Evolutionary conservation across 345 rosid species (phyloP).

Genomic region (Theobroma cacao): DNA sequence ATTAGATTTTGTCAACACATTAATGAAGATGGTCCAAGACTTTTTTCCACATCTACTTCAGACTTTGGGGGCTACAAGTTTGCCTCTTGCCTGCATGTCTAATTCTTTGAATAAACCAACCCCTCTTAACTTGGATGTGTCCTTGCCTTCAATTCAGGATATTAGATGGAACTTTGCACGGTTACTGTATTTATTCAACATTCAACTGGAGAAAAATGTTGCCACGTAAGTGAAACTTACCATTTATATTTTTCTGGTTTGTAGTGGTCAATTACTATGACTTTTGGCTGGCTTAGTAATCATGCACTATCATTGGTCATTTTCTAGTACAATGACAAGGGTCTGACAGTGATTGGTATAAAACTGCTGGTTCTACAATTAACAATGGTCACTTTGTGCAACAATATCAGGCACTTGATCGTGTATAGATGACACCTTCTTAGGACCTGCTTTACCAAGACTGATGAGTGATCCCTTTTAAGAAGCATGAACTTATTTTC

Average conservation of each 20-base stretch:
- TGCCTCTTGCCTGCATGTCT: constrained; percentile 76
- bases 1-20: constrained; percentile 22
- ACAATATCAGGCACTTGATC: background rate
- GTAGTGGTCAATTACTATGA: background rate
- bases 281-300: background rate
- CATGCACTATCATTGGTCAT: background rate
- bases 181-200: constrained; percentile 74
- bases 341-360: background rate
- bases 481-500: background rate
- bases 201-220: constrained; percentile 86
- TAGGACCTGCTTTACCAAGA: background rate
- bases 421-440: background rate
- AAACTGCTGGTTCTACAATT: background rate
- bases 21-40: constrained; percentile 37
- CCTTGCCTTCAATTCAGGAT: constrained; percentile 72
- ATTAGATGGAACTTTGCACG: constrained; percentile 71
- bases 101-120: constrained; percentile 72
- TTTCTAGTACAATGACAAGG: background rate
- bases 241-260: constrained; percentile 8
- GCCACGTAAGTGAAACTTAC: constrained; percentile 68
- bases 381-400: background rate
- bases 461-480: background rate
- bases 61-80: constrained; percentile 34
- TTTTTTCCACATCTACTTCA: constrained; percentile 33
- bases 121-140: constrained; percentile 70